phyloP scores from a whole-genome alignment of 2,329 filamentous ascomycete genomes.

The Cryphonectria carpinicola region DNA sequence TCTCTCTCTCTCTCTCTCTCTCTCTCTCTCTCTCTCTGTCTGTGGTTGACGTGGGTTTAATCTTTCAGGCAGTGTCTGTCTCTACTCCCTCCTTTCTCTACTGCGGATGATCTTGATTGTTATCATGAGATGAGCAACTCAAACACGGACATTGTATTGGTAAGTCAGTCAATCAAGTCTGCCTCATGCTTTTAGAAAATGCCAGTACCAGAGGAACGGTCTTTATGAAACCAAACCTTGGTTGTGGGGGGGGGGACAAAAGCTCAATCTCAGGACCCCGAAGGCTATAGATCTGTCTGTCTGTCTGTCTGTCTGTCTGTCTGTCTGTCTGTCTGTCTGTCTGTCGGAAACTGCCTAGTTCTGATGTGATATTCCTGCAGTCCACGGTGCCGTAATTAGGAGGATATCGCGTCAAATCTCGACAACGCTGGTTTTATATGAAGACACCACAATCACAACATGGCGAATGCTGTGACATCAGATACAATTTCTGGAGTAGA shows the following conservation, averaged over 20 bases:
- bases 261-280: neutral
- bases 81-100: neutral
- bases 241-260: neutral
- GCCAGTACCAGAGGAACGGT: neutral
- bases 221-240: neutral
- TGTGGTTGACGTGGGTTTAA: neutral
- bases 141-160: conserved; percentile 26
- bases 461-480: neutral
- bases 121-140: conserved; percentile 28
- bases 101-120: neutral
- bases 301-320: neutral
- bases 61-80: neutral
- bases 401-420: neutral
- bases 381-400: neutral
- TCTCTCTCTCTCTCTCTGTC: neutral
- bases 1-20: neutral
- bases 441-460: neutral
- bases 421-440: too few species aligned
- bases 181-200: neutral
- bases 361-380: neutral
- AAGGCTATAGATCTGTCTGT: neutral
- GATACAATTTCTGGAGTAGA: neutral
- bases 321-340: neutral
- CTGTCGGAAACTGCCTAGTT: neutral
- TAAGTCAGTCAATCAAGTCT: conserved; percentile 5